Evolutionary conservation across 2,329 filamentous ascomycete species (phyloP), one percentile per base, ranked within the genome.

Genomic region (Arthrobotrys pseudoclavata): DNA sequence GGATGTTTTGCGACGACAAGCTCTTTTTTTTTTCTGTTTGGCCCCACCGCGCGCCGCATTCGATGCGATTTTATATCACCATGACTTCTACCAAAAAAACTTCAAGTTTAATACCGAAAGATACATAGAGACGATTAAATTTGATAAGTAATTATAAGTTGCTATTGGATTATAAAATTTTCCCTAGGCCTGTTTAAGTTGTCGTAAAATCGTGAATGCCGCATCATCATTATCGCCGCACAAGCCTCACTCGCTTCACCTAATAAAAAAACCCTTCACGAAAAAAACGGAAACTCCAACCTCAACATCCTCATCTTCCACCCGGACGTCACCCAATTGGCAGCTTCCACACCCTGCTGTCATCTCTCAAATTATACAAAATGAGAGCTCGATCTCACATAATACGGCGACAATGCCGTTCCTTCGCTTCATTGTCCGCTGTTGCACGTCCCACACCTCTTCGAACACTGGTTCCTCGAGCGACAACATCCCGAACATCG

Each of bases 321-420:
- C 34, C 66, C 42, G n/a, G 71, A 50, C 61, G 3, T 57, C 29
- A 37, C 24, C 13, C 34, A 55, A 34, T 48, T 40, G 45, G 10
- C 34, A 31, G 34, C 53, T 29, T 31, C 50, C 20, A 20, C 53
- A 37, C 71, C 22, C 42, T 47, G 61, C 52, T 62, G 50, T 77
- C 52, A 29, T 37, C 31, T 57, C 22, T 34, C 55, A 40, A 26
- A 29, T 1, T 9, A 40, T 45, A 18, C 42, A 18, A 45, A 1
- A 79, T 79, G 75, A 79, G 60, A 62, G 75, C 75, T 31, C 62
- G 69, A 71, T 69, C 69, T 31, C 64, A 72, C 13, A 45, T 74
- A 29, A 47, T 79, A 22, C 68, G 69, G 53, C 75, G 75, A 48
- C 75, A 79, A 63, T 79, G 75, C 69, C 75, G 75, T 64, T 69